Evolutionary conservation across 345 rosid genomes (phyloP).

Genomic region (Melastoma malabathricum): DNA sequence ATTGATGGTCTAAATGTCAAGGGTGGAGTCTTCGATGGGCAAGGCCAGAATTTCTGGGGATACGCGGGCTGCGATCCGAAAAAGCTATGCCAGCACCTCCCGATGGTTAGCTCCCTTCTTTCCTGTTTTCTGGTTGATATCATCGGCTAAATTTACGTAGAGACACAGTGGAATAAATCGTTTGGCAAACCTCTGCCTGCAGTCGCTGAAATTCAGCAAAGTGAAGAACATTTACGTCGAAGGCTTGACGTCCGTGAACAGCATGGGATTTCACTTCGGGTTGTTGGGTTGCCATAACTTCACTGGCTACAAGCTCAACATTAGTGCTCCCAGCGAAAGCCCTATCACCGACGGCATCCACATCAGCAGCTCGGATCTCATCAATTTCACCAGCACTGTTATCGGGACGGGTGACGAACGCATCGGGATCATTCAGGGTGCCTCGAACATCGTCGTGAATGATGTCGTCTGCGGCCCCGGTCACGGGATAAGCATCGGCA

Average conservation of each 20-base stretch:
- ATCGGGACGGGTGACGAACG: conserved; percentile 46
- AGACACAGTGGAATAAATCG: not conserved
- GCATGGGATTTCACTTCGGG: conserved; percentile 47
- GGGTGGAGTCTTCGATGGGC: conserved; percentile 60
- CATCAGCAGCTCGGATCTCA: conserved; percentile 11
- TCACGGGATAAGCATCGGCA: conserved; percentile 37
- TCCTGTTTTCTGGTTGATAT: too few relatives aligned
- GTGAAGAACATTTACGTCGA: conserved; percentile 18
- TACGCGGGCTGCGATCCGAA: conserved; percentile 23
- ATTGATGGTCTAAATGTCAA: conserved; percentile 28
- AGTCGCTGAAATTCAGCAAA: conserved; percentile 28
- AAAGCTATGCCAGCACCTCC: conserved; percentile 22
- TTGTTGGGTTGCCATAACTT: conserved; percentile 13
- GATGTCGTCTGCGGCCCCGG: conserved; percentile 33
- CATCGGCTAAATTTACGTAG: too few relatives aligned
- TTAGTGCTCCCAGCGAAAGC: conserved; percentile 42
- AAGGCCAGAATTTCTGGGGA: conserved; percentile 34
- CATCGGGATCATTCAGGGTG: conserved; percentile 24
- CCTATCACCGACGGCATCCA: conserved; percentile 43
- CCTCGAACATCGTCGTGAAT: conserved; percentile 9
- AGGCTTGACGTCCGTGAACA: conserved; percentile 26
- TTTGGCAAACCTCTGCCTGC: conserved; percentile 3
- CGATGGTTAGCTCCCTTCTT: conserved; percentile 22
- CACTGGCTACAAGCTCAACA: conserved; percentile 13
- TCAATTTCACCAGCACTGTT: conserved; percentile 8